These are phyloP conservation scores for Hypoxylon sp. DNA, from an alignment of 2,329 filamentous ascomycete species.

Conservation along the genomic window DNA sequence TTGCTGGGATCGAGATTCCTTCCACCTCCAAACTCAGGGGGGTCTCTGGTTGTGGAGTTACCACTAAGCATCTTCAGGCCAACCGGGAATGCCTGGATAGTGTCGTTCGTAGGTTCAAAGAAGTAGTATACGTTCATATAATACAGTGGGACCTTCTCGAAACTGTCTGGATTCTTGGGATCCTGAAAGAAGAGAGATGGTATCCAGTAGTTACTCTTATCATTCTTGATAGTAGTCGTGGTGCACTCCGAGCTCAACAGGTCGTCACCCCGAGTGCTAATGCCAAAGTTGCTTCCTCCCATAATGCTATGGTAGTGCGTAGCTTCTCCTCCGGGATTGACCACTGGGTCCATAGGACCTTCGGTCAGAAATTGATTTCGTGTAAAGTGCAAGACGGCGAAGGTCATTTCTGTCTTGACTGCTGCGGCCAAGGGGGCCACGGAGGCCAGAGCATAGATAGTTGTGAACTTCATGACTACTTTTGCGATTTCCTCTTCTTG, in stretches of 20 bases:
- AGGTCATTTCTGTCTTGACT: conserved; percentile 65
- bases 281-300: conserved; percentile 77
- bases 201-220: conserved; percentile 84
- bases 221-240: conserved; percentile 76
- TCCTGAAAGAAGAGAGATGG: conserved; percentile 79
- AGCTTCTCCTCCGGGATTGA: conserved; percentile 71
- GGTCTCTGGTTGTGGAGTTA: conserved; percentile 70
- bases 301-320: conserved; percentile 79
- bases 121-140: conserved; percentile 86
- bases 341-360: conserved; percentile 77
- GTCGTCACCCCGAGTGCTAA: conserved; percentile 72
- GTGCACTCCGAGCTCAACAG: conserved; percentile 76
- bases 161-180: conserved; percentile 69
- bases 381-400: conserved; percentile 80
- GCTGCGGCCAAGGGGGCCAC: conserved; percentile 59
- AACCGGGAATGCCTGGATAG: conserved; percentile 77
- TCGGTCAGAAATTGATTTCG: conserved; percentile 73
- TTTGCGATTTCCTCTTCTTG: conserved; percentile 11
- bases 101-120: conserved; percentile 75
- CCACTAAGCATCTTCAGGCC: conserved; percentile 81
- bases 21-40: conserved; percentile 67
- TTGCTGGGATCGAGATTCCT: conserved; percentile 66
- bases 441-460: conserved; percentile 44
- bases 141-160: conserved; percentile 77
- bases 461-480: conserved; percentile 49